A percentile compares a stretch with the other conserved stretches of the same genome.
These are phyloP conservation scores for Chondrostereum purpureum DNA, from an alignment of 1,284 basidiomycete species.

Conservation along the genomic window DNA sequence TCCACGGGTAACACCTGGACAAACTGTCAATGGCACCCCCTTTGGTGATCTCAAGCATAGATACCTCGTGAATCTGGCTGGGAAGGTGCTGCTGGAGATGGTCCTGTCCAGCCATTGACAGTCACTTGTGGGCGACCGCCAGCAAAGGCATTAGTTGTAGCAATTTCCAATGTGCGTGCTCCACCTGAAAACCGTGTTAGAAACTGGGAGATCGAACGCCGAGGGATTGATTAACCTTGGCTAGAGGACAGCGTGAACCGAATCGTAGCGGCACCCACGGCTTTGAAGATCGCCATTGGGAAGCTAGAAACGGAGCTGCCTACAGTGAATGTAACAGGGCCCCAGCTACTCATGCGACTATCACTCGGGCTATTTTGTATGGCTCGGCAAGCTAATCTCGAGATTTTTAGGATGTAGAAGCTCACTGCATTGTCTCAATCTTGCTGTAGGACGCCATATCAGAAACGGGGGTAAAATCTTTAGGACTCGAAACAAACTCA, in stretches of 20 bases:
- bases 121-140: slow-evolving; percentile 25
- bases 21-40: too few relatives aligned
- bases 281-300: slow-evolving; percentile 35
- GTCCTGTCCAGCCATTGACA: slow-evolving; percentile 22
- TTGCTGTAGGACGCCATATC: too few relatives aligned
- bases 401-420: slow-evolving; percentile 2
- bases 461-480: too few relatives aligned
- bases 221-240: slow-evolving; percentile 16
- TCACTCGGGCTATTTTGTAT: slow-evolving; percentile 14
- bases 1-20: slow-evolving; percentile 10
- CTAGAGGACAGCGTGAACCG: slow-evolving; percentile 20
- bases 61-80: neutral
- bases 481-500: too few relatives aligned
- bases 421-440: slow-evolving; percentile 34
- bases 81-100: neutral
- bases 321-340: slow-evolving; percentile 28
- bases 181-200: slow-evolving; percentile 8
- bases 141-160: slow-evolving; percentile 29
- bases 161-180: slow-evolving; percentile 27
- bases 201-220: neutral
- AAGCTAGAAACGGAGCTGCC: slow-evolving; percentile 22
- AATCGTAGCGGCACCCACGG: slow-evolving; percentile 25
- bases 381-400: neutral
- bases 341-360: slow-evolving; percentile 28
- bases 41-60: too few relatives aligned